Conservation (phyloP, 202 grass and related monocot species). For the Eragrostis tef region DNA sequence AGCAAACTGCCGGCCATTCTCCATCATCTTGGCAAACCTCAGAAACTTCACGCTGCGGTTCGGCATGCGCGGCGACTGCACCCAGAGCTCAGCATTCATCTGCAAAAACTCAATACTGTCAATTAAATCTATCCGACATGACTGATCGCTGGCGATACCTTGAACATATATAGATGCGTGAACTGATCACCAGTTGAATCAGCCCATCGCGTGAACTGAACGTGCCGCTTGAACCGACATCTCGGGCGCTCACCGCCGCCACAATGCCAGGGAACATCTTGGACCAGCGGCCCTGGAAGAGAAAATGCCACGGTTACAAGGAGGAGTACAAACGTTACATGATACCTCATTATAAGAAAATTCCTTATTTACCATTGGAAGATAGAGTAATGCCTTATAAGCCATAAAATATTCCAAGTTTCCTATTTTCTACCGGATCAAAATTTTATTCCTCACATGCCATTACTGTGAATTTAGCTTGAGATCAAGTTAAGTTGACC, state of each 20-base stretch:
- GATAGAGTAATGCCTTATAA: no score
- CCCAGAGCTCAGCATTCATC: slow-evolving; percentile 55
- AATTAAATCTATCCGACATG: not conserved
- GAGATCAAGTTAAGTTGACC: no score
- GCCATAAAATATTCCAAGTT: no score
- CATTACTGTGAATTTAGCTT: no score
- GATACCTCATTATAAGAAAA: no score
- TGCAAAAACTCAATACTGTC: not conserved
- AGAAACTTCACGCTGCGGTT: slow-evolving; percentile 38
- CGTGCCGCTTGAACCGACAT: not conserved
- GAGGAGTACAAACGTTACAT: no score
- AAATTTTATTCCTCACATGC: no score
- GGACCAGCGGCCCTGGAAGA: slow-evolving; percentile 42
- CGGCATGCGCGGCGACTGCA: slow-evolving; percentile 44
- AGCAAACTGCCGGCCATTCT: slow-evolving; percentile 1
- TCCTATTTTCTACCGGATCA: no score
- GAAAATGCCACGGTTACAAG: not conserved
- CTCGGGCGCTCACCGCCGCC: not conserved
- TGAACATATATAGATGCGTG: not conserved
- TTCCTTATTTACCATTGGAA: no score
- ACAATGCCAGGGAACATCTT: slow-evolving; percentile 49
- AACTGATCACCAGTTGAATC: slow-evolving; percentile 51
- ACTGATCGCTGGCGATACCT: not conserved
- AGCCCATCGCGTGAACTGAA: not conserved
- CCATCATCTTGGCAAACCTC: slow-evolving; percentile 34